A percentile compares a stretch with the other conserved stretches of the same genome.
These are phyloP conservation scores for Isoetes taiwanensis DNA, from an alignment of 75 land plant genomes.

Conservation along the genomic window DNA sequence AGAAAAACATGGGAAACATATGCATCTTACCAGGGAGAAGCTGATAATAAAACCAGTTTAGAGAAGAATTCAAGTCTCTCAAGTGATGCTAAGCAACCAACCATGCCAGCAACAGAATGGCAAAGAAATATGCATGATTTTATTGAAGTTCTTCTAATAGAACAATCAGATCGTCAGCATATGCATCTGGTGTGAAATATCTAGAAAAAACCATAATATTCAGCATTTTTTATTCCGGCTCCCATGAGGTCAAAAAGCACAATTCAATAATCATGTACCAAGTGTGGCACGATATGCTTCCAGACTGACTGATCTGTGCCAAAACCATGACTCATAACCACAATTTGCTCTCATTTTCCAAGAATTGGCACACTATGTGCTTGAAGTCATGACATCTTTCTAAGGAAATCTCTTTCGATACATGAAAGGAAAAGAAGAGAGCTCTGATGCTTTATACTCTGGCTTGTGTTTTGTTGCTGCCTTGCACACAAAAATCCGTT, in stretches of 20 bases:
- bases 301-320: constrained; percentile 50
- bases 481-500: too few relatives aligned
- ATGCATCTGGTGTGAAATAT: constrained; percentile 27
- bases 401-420: too few relatives aligned
- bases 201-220: constrained; percentile 44
- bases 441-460: too few relatives aligned
- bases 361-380: constrained; percentile 31
- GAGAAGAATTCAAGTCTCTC: constrained; percentile 17
- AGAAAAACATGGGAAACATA: too few relatives aligned
- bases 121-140: constrained; percentile 17
- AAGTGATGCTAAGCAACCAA: constrained; percentile 23
- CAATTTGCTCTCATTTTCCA: constrained; percentile 21
- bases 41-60: constrained; percentile 13
- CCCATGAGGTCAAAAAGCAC: constrained; percentile 36
- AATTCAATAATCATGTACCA: constrained; percentile 19
- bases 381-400: too few relatives aligned
- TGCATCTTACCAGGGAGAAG: constrained; percentile 22
- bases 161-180: constrained; percentile 23
- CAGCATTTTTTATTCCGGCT: constrained; percentile 10
- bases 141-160: constrained; percentile 19
- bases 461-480: too few relatives aligned
- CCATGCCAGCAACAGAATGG: constrained; percentile 25
- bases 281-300: constrained; percentile 34
- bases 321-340: constrained; percentile 52
- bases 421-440: too few relatives aligned